phyloP scores from a whole-genome alignment of 208 protist species.

The Perkinsela sp. region DNA sequence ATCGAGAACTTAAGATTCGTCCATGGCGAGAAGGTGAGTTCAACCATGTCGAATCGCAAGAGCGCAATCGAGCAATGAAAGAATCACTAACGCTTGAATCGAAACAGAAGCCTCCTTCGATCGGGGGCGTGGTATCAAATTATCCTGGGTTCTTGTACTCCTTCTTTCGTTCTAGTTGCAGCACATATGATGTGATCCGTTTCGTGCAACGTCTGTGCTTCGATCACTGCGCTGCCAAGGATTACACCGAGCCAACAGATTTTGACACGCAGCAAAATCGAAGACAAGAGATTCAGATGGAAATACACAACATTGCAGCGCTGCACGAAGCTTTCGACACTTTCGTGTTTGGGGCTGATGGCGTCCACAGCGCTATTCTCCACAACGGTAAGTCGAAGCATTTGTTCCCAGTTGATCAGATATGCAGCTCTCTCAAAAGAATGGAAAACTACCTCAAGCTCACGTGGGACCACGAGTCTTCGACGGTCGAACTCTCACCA shows the following conservation, averaged over 20 bases:
- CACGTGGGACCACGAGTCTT: not conserved
- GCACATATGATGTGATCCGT: not conserved
- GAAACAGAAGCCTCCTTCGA: not conserved
- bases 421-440: not conserved
- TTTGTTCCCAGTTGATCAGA: not conserved
- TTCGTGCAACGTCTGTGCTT: not conserved
- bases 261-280: not conserved
- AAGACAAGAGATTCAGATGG: not conserved
- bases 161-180: not conserved
- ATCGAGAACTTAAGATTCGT: not conserved
- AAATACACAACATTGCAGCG: not conserved
- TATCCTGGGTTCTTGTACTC: not conserved
- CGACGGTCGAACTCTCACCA: not conserved
- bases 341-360: not conserved
- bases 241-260: not conserved
- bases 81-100: too few relatives aligned
- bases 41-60: not conserved
- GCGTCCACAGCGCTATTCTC: too few relatives aligned
- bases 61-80: not conserved
- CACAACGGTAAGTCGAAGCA: too few relatives aligned
- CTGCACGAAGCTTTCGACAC: not conserved
- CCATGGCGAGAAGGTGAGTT: not conserved
- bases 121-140: not conserved
- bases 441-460: not conserved
- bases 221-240: not conserved